Base-by-base conservation (phyloP, 2,329 filamentous ascomycete species). In the Aspergillus transmontanensis region DNA sequence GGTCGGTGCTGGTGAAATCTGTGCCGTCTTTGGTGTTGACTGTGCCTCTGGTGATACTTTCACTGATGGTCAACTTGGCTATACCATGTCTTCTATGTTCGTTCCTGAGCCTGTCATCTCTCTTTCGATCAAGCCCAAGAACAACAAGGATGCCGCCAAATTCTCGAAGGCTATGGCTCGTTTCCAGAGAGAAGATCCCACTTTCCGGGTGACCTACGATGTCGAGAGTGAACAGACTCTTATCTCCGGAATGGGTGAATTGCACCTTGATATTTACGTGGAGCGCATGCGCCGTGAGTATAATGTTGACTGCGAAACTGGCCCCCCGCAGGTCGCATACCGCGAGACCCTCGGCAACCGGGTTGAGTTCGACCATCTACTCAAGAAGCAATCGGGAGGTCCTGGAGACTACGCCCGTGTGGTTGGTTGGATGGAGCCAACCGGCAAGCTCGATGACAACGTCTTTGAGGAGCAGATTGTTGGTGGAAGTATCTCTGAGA, bases 131-230 rank as follows among this genome's bases (percentile, higher is more conserved):
- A 93, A 92, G 80, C 95, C 95, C 55, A 98, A 98, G 85, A 89
- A 92, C 78, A 93, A 87, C 76, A 95, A 92, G 78, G 94, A 99
- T 73, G 89, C 90, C 63, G 89, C 92, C 76, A 95, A 96, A 83
- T 99, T 99, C 85, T 94, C 90, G 75, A 99, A 99, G 83, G 95
- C 95, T 70, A 98, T 99, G 89, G 95, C 94, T 78, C 92, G 95
- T 71, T 99, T 99, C 87, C 94, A 97, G 81, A 91, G 95, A 67
- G 95, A 99, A 81, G 95, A 99, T 73, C 95, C 95, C 4, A 99
- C 95, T 14, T 99, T 99, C 87, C 89, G 95, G 59, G 92, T 99
- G 43, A 90, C 93, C 72, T 93, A 97, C 72, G 95, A 99, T 75
- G 81, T 87, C 19, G 95, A 99, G 82, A 94, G 90, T 68, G 91